Evolutionary conservation across 2,329 filamentous ascomycete genomes (phyloP).

Genomic region (Xylaria sp.): DNA sequence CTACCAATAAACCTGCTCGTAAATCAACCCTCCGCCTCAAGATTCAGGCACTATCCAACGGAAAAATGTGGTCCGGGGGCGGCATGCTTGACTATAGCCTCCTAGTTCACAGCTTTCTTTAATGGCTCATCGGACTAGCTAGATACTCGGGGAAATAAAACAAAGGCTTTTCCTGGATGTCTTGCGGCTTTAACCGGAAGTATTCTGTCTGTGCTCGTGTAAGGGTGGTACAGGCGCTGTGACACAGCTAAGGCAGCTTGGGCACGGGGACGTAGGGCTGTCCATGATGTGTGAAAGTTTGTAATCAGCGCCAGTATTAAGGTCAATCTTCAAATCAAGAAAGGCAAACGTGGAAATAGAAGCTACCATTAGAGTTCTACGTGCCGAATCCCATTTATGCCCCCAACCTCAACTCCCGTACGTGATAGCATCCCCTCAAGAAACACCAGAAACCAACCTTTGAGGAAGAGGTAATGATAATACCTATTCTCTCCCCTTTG

Average conservation of each 20-base stretch:
- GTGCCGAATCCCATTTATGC: background rate
- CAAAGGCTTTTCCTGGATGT: slow-evolving; percentile 14
- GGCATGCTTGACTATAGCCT: background rate
- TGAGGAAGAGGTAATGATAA: background rate
- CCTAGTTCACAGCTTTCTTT: background rate
- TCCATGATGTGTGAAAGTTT: too few relatives aligned
- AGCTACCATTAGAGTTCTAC: background rate
- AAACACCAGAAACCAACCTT: background rate
- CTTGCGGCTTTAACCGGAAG: slow-evolving; percentile 19
- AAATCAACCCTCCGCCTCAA: background rate
- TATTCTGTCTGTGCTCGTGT: slow-evolving; percentile 15
- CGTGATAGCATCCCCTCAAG: background rate
- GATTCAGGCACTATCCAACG: slow-evolving; percentile 2
- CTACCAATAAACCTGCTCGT: background rate
- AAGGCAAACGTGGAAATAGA: background rate
- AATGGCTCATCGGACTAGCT: background rate
- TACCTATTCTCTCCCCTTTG: background rate
- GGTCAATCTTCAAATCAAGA: background rate
- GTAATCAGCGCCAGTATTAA: background rate
- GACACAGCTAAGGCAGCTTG: background rate
- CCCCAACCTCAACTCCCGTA: background rate
- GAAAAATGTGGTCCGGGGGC: background rate
- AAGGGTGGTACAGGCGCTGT: slow-evolving; percentile 2
- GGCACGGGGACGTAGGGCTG: too few relatives aligned
- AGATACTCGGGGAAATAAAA: background rate